phyloP scores from a whole-genome alignment of 805 yeast genomes.

The Lachancea lanzarotensis region DNA sequence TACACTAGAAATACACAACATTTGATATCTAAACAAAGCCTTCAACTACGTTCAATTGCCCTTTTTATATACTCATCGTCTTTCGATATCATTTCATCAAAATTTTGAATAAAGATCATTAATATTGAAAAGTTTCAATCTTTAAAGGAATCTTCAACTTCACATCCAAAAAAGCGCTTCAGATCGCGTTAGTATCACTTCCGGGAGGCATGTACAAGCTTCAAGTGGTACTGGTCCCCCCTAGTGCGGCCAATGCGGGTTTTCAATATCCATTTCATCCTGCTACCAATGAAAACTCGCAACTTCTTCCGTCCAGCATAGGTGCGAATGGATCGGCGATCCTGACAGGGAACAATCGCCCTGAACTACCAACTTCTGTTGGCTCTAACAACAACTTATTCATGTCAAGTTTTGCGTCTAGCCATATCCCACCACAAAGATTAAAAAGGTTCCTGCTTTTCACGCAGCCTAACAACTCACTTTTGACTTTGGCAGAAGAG shows the following conservation, averaged over 20 bases:
- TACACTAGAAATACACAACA: too few relatives aligned
- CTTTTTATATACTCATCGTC: neutral
- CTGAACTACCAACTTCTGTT: constrained; percentile 1
- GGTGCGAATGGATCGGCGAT: constrained; percentile 7
- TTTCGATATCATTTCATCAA: neutral
- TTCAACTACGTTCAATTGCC: neutral
- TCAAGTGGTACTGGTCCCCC: constrained; percentile 41
- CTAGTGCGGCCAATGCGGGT: constrained; percentile 29
- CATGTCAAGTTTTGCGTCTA: constrained; percentile 16
- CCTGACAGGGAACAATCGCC: constrained; percentile 4
- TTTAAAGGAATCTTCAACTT: neutral
- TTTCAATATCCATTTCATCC: constrained; percentile 17
- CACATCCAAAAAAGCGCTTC: neutral
- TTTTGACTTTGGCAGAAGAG: constrained; percentile 47
- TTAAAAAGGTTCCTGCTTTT: constrained; percentile 58
- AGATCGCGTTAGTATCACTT: neutral
- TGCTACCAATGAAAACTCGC: constrained; percentile 23
- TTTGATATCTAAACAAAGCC: too few relatives aligned
- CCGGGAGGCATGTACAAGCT: constrained; percentile 34
- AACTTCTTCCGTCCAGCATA: constrained; percentile 13
- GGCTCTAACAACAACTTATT: constrained; percentile 9
- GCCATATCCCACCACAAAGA: constrained; percentile 23
- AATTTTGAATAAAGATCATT: neutral
- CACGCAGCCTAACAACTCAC: constrained; percentile 41
- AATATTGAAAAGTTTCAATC: neutral